A percentile compares a stretch with the other conserved stretches of the same genome.
phyloP scores from a whole-genome alignment of 805 yeast genomes.

The Pichia manshurica region DNA sequence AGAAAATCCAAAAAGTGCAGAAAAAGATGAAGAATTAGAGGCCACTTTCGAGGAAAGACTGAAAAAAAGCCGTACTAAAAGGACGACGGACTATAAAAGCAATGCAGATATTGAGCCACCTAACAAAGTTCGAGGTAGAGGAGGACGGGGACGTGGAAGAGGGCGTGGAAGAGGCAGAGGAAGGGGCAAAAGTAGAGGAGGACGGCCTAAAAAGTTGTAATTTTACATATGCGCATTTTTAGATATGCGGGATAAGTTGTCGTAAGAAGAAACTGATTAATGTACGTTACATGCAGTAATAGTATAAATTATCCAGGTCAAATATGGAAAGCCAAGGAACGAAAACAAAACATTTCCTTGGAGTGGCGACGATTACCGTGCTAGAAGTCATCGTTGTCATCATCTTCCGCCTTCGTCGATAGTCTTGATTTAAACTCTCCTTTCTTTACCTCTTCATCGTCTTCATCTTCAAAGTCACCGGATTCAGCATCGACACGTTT shows the following conservation, averaged over 20 bases:
- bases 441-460: conserved; percentile 1
- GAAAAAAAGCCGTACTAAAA: conserved; percentile 7
- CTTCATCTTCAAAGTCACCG: conserved; percentile 13
- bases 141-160: conserved; percentile 1
- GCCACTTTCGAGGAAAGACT: conserved; percentile 6
- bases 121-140: conserved; percentile 6
- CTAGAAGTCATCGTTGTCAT: conserved; percentile 12
- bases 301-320: too few species aligned
- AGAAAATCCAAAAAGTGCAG: background rate
- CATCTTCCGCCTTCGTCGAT: conserved; percentile 2
- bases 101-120: background rate
- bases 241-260: too few species aligned
- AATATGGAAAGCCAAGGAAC: too few species aligned
- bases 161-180: background rate
- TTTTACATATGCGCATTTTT: background rate
- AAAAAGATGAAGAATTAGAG: background rate
- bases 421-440: background rate
- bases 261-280: background rate
- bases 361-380: too few species aligned
- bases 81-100: too few species aligned
- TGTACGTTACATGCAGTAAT: background rate
- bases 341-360: too few species aligned
- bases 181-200: background rate
- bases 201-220: background rate
- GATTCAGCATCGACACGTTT: conserved; percentile 14